Evolutionary conservation across 2,329 filamentous ascomycete genomes (phyloP), one percentile per base, ranked within the genome.

Genomic region (Pestalotiopsis sp.): DNA sequence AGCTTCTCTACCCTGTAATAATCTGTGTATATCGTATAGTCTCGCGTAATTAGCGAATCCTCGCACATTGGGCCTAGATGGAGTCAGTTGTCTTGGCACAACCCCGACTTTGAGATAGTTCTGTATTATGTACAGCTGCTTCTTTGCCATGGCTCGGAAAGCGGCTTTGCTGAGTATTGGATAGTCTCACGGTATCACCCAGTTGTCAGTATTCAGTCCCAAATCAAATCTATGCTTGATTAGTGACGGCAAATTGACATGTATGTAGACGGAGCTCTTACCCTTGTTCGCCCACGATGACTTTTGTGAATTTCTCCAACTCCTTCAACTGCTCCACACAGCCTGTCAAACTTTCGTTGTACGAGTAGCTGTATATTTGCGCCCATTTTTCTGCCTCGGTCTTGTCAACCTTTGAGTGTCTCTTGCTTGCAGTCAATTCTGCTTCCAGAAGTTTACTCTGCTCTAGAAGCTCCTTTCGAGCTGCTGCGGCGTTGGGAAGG

Each of bases 331-430:
- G 84, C 64, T 84, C 82, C 4, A 87, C 83, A 75, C 88, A 87
- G 3, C 84, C 84, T 6, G 85, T 87, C 61, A 87, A 77, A 69
- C 84, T 86, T 72, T 87, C 83, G 68, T 84, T 85, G 73, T 87
- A 87, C 1, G 83, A 84, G 75, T 85, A 87, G 68, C 84, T 85
- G 73, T 90, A 89, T 68, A 89, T 86, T 73, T 89, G 85, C 41
- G 83, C 83, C 86, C 87, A 88, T 68, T 85, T 84, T 72, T 81
- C 81, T 17, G 74, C 82, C 64, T 80, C 79, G 9, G 76, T 75
- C 64, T 76, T 77, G 49, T 79, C 73, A 41, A 73, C 67, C 31
- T 66, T 65, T 41, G 68, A 72, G 38, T 74, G 63, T 36, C 69
- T 72, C 23, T 72, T 74, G 61, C 75, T 78, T 63, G 70, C 70